Conservation (phyloP, 2,329 filamentous ascomycete genomes). For the Talaromyces verruculosus region DNA sequence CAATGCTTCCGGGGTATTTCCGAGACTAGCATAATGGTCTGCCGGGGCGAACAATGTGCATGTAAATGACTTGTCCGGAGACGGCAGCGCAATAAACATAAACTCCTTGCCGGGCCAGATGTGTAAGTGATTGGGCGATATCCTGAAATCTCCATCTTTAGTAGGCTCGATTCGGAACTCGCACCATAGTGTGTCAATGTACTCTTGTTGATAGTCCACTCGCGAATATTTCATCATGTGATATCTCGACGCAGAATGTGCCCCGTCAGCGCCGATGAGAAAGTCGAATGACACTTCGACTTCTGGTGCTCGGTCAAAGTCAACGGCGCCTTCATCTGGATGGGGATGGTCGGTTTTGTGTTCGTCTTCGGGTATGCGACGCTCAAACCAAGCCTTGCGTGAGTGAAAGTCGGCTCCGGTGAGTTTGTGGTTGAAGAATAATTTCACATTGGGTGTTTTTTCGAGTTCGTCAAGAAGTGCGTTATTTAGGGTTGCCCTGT, state of each 20-base stretch:
- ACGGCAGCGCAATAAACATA: constrained; percentile 98
- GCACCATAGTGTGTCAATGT: constrained; percentile 96
- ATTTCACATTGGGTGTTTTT: constrained; percentile 79
- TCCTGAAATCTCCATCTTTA: constrained; percentile 61
- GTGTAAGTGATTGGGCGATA: constrained; percentile 90
- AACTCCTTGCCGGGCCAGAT: constrained; percentile 94
- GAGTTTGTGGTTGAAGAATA: constrained; percentile 92
- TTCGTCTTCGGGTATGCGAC: constrained; percentile 37
- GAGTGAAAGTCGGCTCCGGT: constrained; percentile 80
- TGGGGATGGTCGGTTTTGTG: constrained; percentile 23
- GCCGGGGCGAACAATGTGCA: constrained; percentile 89
- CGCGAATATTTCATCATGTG: constrained; percentile 94
- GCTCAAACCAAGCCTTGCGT: constrained; percentile 85
- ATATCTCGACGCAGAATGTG: constrained; percentile 85
- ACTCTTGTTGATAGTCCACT: constrained; percentile 89
- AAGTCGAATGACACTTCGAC: constrained; percentile 86
- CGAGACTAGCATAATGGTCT: constrained; percentile 66
- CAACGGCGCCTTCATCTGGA: constrained; percentile 22
- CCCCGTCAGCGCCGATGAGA: constrained; percentile 91
- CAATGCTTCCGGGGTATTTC: constrained; percentile 62
- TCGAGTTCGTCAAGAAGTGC: constrained; percentile 80
- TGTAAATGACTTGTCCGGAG: constrained; percentile 86
- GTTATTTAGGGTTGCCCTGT: constrained; percentile 80
- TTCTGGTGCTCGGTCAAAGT: constrained; percentile 59
- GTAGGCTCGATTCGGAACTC: constrained; percentile 78